These are phyloP conservation scores for Epicoccum sorghinum DNA, from an alignment of 2,329 filamentous ascomycete genomes.

Conservation along the genomic window DNA sequence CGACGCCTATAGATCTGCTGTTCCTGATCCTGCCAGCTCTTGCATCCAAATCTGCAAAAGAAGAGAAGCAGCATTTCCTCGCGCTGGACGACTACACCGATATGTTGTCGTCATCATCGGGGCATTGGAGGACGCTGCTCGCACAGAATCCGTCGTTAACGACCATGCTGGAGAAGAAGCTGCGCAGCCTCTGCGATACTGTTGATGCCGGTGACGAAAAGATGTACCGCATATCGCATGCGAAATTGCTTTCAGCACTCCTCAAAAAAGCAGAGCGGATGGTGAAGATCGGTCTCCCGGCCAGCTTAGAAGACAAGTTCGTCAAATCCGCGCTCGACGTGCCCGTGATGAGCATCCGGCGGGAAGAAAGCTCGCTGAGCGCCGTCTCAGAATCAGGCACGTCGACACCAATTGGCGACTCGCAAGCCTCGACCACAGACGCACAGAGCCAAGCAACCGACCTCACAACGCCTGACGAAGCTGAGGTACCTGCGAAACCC, in stretches of 20 bases:
- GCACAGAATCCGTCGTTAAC: constrained; percentile 45
- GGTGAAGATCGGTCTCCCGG: constrained; percentile 69
- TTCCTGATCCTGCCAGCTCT: constrained; percentile 83
- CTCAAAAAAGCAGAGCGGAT: constrained; percentile 75
- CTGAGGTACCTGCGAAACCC: constrained; percentile 14
- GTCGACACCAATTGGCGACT: constrained; percentile 1
- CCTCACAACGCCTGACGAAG: constrained; percentile 23
- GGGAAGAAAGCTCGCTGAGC: constrained; percentile 57
- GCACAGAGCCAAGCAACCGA: constrained; percentile 24
- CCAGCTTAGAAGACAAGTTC: constrained; percentile 85
- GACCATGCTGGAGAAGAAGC: constrained; percentile 65
- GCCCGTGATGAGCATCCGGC: constrained; percentile 72
- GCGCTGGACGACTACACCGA: constrained; percentile 76
- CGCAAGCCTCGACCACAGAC: constrained; percentile 37
- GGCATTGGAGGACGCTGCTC: constrained; percentile 66
- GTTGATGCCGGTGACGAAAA: constrained; percentile 82
- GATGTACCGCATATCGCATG: constrained; percentile 80
- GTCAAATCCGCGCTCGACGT: constrained; percentile 76
- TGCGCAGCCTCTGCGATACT: constrained; percentile 76
- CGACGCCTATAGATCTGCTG: constrained; percentile 81
- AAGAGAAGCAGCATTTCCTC: constrained; percentile 69
- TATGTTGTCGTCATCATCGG: constrained; percentile 59
- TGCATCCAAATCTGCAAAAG: constrained; percentile 52
- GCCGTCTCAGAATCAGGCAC: constrained; percentile 28
- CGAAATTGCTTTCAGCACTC: constrained; percentile 71